These are phyloP conservation scores for Tephrocybe sp. DNA, from an alignment of 768 basidiomycete species.

Conservation along the genomic window DNA sequence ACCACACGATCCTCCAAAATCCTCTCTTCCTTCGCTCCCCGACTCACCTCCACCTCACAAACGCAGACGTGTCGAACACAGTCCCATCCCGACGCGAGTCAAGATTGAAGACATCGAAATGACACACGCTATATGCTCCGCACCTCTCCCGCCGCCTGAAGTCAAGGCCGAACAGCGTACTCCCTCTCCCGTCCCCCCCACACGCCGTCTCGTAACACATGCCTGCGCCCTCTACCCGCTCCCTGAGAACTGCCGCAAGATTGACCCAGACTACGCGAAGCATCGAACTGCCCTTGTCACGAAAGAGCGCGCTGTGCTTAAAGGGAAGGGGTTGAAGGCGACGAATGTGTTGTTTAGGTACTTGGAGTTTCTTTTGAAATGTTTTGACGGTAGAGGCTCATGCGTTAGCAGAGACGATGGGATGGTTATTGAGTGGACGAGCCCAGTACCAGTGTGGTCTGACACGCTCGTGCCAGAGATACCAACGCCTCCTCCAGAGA, in stretches of 20 bases:
- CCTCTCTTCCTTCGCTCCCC: too few species aligned
- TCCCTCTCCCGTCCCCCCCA: slow-evolving; percentile 8
- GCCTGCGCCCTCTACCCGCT: slow-evolving; percentile 27
- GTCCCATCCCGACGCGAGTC: not conserved
- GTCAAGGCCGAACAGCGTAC: slow-evolving; percentile 1
- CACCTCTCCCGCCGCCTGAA: not conserved
- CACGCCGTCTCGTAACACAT: slow-evolving; percentile 25
- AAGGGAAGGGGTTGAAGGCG: slow-evolving; percentile 21
- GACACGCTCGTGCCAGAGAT: slow-evolving; percentile 23
- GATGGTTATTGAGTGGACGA: slow-evolving; percentile 36
- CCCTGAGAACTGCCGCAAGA: slow-evolving; percentile 24
- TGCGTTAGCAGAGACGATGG: slow-evolving; percentile 29
- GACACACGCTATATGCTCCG: not conserved
- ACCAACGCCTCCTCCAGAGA: not conserved
- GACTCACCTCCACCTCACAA: not conserved
- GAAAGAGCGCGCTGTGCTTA: slow-evolving; percentile 20
- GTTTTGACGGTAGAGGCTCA: too few species aligned
- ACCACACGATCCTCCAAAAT: too few species aligned
- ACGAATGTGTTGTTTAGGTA: slow-evolving; percentile 24
- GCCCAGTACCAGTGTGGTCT: slow-evolving; percentile 31
- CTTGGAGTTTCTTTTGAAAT: not conserved
- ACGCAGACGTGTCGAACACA: not conserved
- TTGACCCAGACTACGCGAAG: slow-evolving; percentile 14
- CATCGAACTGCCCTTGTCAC: slow-evolving; percentile 21
- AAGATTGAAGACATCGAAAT: not conserved